A percentile compares a stretch with the other conserved stretches of the same genome.
These are phyloP conservation scores for Calocybe indica DNA, from an alignment of 768 basidiomycete genomes.

Conservation along the genomic window DNA sequence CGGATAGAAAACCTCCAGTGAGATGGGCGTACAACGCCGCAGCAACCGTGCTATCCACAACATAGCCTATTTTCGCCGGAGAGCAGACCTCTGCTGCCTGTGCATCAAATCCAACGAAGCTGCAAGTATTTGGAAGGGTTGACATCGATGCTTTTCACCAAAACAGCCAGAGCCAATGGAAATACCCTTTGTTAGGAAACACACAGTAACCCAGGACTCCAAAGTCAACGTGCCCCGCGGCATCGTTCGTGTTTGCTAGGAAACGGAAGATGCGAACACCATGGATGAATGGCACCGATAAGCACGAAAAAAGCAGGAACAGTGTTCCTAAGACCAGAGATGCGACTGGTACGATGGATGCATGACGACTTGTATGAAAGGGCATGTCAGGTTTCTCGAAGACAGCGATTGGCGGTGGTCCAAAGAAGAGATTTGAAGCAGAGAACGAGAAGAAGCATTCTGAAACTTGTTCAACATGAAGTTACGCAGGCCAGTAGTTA, in stretches of 20 bases:
- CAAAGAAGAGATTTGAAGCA: too few relatives aligned
- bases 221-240: constrained; percentile 10
- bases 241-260: constrained; percentile 2
- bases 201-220: constrained; percentile 17
- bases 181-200: constrained; percentile 4
- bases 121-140: background rate
- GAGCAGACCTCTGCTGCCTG: constrained; percentile 11
- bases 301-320: constrained; percentile 12
- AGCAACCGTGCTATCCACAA: constrained; percentile 7
- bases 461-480: too few relatives aligned
- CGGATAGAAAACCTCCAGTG: background rate
- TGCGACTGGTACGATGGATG: constrained; percentile 5
- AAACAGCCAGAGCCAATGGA: background rate
- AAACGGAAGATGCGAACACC: constrained; percentile 11
- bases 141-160: background rate
- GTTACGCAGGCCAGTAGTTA: too few relatives aligned
- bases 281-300: constrained; percentile 12
- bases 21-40: constrained; percentile 9
- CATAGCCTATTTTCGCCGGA: constrained; percentile 8
- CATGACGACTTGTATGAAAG: background rate
- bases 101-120: constrained; percentile 4
- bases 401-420: too few relatives aligned
- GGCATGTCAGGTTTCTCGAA: too few relatives aligned
- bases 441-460: too few relatives aligned
- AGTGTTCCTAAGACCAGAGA: constrained; percentile 9